Conservation (phyloP, 768 basidiomycete genomes). For the Pulveroboletus ravenelii region DNA sequence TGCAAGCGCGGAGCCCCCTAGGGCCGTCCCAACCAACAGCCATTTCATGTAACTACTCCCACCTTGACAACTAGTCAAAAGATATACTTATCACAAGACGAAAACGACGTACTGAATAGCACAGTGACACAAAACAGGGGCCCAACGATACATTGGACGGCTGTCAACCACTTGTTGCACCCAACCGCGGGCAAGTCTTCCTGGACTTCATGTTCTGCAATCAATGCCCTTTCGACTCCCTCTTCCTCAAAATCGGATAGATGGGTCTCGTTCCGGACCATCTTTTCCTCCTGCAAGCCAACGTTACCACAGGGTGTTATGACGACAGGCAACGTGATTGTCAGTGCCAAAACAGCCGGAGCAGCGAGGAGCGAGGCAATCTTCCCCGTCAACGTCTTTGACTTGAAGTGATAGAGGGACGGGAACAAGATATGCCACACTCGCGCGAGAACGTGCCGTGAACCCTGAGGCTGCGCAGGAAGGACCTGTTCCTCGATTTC, state of each 20-base stretch:
- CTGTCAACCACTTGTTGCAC: conserved; percentile 82
- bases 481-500: conserved; percentile 43
- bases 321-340: conserved; percentile 88
- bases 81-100: neutral
- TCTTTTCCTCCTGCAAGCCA: conserved; percentile 21
- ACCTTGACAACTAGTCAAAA: conserved; percentile 12
- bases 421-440: conserved; percentile 75
- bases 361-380: conserved; percentile 76
- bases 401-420: conserved; percentile 66
- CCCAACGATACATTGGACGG: conserved; percentile 76
- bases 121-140: conserved; percentile 74
- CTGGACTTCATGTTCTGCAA: conserved; percentile 70
- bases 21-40: conserved; percentile 49
- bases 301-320: conserved; percentile 47
- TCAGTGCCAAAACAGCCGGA: conserved; percentile 81
- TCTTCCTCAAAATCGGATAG: conserved; percentile 75
- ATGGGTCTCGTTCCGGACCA: conserved; percentile 36
- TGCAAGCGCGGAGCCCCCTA: conserved; percentile 52
- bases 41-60: conserved; percentile 41
- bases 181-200: conserved; percentile 61
- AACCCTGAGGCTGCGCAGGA: conserved; percentile 38
- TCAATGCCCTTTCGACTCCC: conserved; percentile 59
- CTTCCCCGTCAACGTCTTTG: conserved; percentile 67
- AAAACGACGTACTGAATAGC: conserved; percentile 61
- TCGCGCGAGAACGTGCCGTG: conserved; percentile 33